Evolutionary conservation across 805 yeast genomes (phyloP).

Genomic region (Yarrowia deformans): DNA sequence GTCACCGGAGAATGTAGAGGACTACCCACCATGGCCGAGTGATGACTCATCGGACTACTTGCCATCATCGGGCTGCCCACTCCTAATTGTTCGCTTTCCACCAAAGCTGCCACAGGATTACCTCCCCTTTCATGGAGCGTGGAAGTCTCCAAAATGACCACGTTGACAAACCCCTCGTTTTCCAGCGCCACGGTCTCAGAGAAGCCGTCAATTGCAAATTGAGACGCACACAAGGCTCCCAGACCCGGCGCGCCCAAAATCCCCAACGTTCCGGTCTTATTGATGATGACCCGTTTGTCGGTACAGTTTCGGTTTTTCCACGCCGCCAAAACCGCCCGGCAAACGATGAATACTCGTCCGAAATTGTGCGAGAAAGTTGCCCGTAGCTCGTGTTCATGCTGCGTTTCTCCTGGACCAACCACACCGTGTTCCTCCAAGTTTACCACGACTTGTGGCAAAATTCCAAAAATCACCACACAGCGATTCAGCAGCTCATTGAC

Average conservation of each 20-base stretch:
- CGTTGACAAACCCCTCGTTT: slow-evolving; percentile 42
- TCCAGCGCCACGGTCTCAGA: slow-evolving; percentile 48
- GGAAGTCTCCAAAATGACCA: slow-evolving; percentile 42
- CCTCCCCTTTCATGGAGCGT: slow-evolving; percentile 23
- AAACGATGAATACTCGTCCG: slow-evolving; percentile 12
- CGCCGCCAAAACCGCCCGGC: not conserved
- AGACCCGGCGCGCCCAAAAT: slow-evolving; percentile 48
- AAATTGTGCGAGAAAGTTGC: slow-evolving; percentile 4
- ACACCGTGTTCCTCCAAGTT: slow-evolving; percentile 30
- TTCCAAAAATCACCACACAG: slow-evolving; percentile 11
- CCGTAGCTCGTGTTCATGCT: slow-evolving; percentile 17
- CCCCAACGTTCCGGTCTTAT: slow-evolving; percentile 44
- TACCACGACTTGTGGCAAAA: slow-evolving; percentile 26
- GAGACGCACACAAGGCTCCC: slow-evolving; percentile 47
- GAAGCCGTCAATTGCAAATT: slow-evolving; percentile 50
- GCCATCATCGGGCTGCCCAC: slow-evolving; percentile 1
- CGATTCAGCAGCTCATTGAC: slow-evolving; percentile 10
- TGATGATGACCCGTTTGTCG: slow-evolving; percentile 30
- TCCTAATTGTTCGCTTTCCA: not conserved
- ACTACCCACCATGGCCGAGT: not conserved
- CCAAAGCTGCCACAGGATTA: slow-evolving; percentile 42
- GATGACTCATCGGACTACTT: slow-evolving; percentile 6
- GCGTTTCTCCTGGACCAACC: slow-evolving; percentile 19
- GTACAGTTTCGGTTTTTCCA: not conserved
- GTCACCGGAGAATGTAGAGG: not conserved